Conservation (phyloP, 768 basidiomycete genomes). For the Udeniomyces megalosporus region DNA sequence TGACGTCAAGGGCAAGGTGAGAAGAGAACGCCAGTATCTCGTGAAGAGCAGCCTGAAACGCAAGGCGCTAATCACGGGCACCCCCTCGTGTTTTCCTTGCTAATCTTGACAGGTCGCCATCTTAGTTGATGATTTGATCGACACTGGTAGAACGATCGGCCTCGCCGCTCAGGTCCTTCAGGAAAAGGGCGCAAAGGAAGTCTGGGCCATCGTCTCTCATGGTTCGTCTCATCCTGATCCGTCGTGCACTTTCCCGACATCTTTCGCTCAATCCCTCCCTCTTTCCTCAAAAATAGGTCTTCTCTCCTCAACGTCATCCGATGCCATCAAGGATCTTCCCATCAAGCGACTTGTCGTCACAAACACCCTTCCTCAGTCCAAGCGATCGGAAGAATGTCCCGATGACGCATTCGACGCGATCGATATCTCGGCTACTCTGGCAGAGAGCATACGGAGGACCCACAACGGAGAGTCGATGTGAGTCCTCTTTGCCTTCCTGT, state of each 20-base stretch:
- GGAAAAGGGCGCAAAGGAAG: constrained; percentile 70
- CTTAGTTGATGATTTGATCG: constrained; percentile 85
- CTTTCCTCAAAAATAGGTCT: constrained; percentile 42
- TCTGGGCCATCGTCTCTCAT: constrained; percentile 89
- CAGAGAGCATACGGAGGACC: constrained; percentile 85
- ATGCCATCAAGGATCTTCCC: constrained; percentile 50
- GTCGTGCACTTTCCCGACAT: background rate
- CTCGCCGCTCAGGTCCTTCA: constrained; percentile 75
- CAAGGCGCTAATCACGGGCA: too few species aligned
- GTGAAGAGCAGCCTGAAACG: too few species aligned
- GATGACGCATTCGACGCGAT: constrained; percentile 80
- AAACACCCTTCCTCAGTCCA: constrained; percentile 84
- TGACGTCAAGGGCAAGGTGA: constrained; percentile 51
- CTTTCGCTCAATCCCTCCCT: background rate
- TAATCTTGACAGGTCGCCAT: constrained; percentile 55
- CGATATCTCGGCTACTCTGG: constrained; percentile 85
- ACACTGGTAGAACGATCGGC: constrained; percentile 80
- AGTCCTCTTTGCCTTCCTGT: background rate
- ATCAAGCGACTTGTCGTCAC: constrained; percentile 94
- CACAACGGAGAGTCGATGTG: constrained; percentile 53
- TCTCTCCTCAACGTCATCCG: constrained; percentile 72
- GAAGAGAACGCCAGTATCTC: too few species aligned
- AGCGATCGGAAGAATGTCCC: constrained; percentile 41
- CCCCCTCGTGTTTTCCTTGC: too few species aligned
- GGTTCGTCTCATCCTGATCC: constrained; percentile 19